Percentiles rank a stretch among this genome's conserved stretches.
Conservation (phyloP, 2,329 filamentous ascomycete genomes). For the Orbilia brochopaga region DNA sequence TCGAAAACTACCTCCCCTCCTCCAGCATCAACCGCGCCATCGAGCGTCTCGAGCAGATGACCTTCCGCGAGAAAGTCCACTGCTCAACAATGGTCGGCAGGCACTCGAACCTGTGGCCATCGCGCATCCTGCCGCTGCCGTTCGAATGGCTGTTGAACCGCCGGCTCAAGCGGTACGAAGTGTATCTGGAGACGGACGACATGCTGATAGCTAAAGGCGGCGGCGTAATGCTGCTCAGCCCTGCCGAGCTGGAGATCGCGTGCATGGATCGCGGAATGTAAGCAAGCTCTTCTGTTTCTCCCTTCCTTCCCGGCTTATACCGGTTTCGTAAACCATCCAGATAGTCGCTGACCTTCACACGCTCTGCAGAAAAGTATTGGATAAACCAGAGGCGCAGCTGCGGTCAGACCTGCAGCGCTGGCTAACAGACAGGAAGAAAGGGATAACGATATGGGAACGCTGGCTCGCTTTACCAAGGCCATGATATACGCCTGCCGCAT, state of each 20-base stretch:
- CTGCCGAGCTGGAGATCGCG: slow-evolving; percentile 71
- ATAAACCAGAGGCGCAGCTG: slow-evolving; percentile 17
- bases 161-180: slow-evolving; percentile 64
- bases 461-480: slow-evolving; percentile 30
- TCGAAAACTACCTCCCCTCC: slow-evolving; percentile 58
- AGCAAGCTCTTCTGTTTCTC: slow-evolving; percentile 55
- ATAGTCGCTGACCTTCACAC: neutral
- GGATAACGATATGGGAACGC: slow-evolving; percentile 39
- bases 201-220: slow-evolving; percentile 69
- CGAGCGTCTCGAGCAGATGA: slow-evolving; percentile 56
- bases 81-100: slow-evolving; percentile 56
- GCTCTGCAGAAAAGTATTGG: slow-evolving; percentile 16
- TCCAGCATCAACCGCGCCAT: slow-evolving; percentile 54
- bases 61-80: slow-evolving; percentile 59
- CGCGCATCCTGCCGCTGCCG: slow-evolving; percentile 57
- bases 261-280: slow-evolving; percentile 73
- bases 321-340: neutral
- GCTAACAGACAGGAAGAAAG: slow-evolving; percentile 40
- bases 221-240: slow-evolving; percentile 66
- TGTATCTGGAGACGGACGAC: slow-evolving; percentile 75
- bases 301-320: neutral
- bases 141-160: slow-evolving; percentile 64
- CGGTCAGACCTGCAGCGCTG: slow-evolving; percentile 36
- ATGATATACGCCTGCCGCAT: neutral
- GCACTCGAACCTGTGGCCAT: slow-evolving; percentile 54